Evolutionary conservation across 768 basidiomycete species (phyloP).

Genomic region (Rhodotorula toruloides): DNA sequence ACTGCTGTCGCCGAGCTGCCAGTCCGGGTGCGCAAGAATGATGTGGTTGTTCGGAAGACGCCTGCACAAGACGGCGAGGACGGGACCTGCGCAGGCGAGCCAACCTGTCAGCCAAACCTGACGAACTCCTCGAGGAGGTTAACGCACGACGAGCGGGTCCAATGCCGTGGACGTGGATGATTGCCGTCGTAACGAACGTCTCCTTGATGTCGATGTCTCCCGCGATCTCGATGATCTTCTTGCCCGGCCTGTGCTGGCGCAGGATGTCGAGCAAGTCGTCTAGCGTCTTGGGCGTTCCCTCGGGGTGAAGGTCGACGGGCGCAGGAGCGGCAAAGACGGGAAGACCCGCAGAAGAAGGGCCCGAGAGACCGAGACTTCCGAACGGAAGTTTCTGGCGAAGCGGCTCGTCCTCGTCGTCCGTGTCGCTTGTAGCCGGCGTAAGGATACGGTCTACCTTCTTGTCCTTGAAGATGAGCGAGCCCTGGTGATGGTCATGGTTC

Average conservation of each 20-base stretch:
- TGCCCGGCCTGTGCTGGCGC: neutral
- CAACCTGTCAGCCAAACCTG: too few relatives aligned
- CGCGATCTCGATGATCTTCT: neutral
- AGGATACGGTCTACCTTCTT: too few relatives aligned
- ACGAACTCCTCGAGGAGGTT: too few relatives aligned
- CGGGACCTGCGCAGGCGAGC: neutral
- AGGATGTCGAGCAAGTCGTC: neutral
- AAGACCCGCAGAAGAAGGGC: neutral
- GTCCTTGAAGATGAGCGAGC: too few relatives aligned
- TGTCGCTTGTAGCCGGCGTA: too few relatives aligned
- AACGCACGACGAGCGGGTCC: neutral
- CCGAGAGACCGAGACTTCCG: too few relatives aligned
- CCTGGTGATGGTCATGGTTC: too few relatives aligned
- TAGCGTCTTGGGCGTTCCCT: neutral
- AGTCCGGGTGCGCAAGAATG: neutral
- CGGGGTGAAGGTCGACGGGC: too few relatives aligned
- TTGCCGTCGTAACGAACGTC: neutral
- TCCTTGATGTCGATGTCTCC: neutral
- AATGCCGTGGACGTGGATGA: neutral
- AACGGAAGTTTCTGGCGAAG: neutral
- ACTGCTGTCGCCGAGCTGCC: neutral
- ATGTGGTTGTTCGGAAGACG: neutral
- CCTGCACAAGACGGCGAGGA: neutral
- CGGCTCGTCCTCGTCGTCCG: neutral
- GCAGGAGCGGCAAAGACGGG: too few relatives aligned